These are phyloP conservation scores for Phycomyces nitens DNA, from an alignment of 192 early-diverging fungal genomes.

Conservation along the genomic window DNA sequence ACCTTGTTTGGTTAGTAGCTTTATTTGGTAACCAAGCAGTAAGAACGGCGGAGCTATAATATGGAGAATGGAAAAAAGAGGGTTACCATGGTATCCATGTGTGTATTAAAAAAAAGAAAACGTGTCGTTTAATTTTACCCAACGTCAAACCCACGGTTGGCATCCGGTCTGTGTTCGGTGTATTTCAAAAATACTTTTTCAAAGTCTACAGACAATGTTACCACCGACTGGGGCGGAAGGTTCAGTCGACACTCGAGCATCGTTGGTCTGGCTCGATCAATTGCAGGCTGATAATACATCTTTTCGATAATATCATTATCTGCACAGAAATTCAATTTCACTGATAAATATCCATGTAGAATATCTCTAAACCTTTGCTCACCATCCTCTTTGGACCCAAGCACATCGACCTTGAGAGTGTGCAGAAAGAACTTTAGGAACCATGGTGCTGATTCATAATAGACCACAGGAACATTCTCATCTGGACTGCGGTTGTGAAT, in stretches of 20 bases:
- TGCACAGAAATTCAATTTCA: neutral
- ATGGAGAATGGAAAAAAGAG: neutral
- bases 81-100: neutral
- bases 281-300: constrained; percentile 71
- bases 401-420: constrained; percentile 63
- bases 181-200: constrained; percentile 93
- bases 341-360: neutral
- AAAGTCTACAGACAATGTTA: constrained; percentile 72
- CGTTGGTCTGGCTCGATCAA: constrained; percentile 77
- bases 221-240: constrained; percentile 67
- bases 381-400: constrained; percentile 12
- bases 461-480: constrained; percentile 46
- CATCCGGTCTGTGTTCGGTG: constrained; percentile 94
- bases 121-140: constrained; percentile 43
- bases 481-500: constrained; percentile 63
- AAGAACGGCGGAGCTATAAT: constrained; percentile 52
- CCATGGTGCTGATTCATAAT: constrained; percentile 87
- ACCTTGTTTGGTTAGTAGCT: too few species aligned
- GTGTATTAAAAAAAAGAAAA: neutral
- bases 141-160: constrained; percentile 92
- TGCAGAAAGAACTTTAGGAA: constrained; percentile 87
- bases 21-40: constrained; percentile 26
- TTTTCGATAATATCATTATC: constrained; percentile 47
- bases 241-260: constrained; percentile 69
- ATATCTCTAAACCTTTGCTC: neutral